Conservation (phyloP, 179 eudicot genomes). For the Spergularia azorica region DNA sequence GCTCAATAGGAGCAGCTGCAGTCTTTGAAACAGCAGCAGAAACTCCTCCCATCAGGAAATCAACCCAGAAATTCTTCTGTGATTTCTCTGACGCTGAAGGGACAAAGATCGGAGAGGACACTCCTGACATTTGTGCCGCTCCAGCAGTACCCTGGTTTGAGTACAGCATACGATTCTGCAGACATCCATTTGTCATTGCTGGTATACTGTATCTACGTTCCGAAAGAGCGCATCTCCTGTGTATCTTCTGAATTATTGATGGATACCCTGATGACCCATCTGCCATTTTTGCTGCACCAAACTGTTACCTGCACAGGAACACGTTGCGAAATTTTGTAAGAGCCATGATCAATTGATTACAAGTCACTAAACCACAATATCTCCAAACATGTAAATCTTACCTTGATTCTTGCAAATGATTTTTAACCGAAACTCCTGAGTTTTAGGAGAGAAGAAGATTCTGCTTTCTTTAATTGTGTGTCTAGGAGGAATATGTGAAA, state of each 20-base stretch:
- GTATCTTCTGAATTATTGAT: slow-evolving; percentile 41
- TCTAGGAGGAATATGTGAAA: too few species aligned
- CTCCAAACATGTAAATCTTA: too few species aligned
- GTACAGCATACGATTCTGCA: slow-evolving; percentile 26
- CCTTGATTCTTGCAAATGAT: too few species aligned
- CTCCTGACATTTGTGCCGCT: slow-evolving; percentile 29
- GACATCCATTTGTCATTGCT: slow-evolving; percentile 40
- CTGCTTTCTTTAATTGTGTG: too few species aligned
- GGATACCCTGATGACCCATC: slow-evolving; percentile 39
- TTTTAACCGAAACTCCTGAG: too few species aligned
- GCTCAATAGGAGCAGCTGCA: slow-evolving; percentile 60
- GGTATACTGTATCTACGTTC: slow-evolving; percentile 18
- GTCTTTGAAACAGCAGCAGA: slow-evolving; percentile 58
- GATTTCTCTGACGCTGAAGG: slow-evolving; percentile 46
- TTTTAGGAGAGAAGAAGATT: too few species aligned
- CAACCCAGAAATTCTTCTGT: slow-evolving; percentile 36
- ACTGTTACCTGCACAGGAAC: slow-evolving; percentile 32
- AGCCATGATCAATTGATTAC: not conserved
- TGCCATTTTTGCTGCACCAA: slow-evolving; percentile 36
- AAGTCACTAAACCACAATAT: too few species aligned
- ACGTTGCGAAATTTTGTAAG: not conserved
- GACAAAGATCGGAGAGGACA: slow-evolving; percentile 34
- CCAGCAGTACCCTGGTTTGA: slow-evolving; percentile 17
- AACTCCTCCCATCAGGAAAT: slow-evolving; percentile 59
- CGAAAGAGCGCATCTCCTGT: slow-evolving; percentile 27